Evolutionary conservation across 768 basidiomycete species (phyloP).

Genomic region (Glaciozyma antarctica): DNA sequence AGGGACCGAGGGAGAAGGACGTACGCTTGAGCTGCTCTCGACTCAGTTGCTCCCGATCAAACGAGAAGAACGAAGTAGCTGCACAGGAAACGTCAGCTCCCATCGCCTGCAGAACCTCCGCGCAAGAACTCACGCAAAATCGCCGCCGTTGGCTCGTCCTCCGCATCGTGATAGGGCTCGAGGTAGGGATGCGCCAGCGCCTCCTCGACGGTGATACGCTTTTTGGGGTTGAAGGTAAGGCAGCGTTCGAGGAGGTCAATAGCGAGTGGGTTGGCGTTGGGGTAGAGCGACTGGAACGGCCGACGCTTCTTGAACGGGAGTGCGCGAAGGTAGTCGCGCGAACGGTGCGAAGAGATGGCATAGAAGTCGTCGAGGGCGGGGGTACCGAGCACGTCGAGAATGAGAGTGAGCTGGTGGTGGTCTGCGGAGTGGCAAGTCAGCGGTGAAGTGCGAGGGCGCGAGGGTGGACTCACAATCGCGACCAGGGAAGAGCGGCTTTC

Average conservation of each 20-base stretch:
- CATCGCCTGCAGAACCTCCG: neutral
- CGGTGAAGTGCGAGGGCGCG: neutral
- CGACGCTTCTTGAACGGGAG: slow-evolving; percentile 83
- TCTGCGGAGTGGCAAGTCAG: slow-evolving; percentile 46
- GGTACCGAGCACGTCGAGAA: slow-evolving; percentile 92
- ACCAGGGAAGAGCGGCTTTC: slow-evolving; percentile 93
- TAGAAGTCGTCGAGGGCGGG: slow-evolving; percentile 97
- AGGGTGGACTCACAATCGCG: slow-evolving; percentile 55
- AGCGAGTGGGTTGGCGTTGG: slow-evolving; percentile 50
- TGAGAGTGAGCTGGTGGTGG: slow-evolving; percentile 90
- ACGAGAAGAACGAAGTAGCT: slow-evolving; percentile 69
- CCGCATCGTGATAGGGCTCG: slow-evolving; percentile 44
- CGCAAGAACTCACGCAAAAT: slow-evolving; percentile 39
- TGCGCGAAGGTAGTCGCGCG: slow-evolving; percentile 88
- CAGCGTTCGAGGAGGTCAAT: slow-evolving; percentile 64
- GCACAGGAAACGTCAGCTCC: slow-evolving; percentile 46
- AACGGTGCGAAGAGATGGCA: slow-evolving; percentile 82
- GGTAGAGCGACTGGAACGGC: slow-evolving; percentile 75
- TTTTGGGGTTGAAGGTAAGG: slow-evolving; percentile 93
- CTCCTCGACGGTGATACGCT: slow-evolving; percentile 86
- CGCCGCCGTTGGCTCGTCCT: slow-evolving; percentile 72
- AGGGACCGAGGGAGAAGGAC: neutral
- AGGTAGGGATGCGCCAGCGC: slow-evolving; percentile 61
- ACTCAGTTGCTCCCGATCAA: slow-evolving; percentile 47
- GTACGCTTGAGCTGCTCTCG: slow-evolving; percentile 38